phyloP scores from a whole-genome alignment of 148 eudicot genomes.

The Vaccinium corymbosum region DNA sequence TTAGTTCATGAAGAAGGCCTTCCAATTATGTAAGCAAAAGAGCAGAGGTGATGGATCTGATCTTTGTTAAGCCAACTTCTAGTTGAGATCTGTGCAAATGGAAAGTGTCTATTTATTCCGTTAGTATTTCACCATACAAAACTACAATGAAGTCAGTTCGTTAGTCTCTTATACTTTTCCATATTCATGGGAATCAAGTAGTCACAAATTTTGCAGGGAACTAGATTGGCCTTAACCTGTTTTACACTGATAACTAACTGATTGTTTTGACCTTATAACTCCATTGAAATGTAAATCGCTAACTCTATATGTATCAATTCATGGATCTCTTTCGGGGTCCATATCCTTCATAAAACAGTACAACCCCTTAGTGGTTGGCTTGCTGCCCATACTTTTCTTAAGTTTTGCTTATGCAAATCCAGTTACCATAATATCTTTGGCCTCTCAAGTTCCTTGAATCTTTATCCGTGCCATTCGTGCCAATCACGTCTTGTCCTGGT shows the following conservation, averaged over 20 bases:
- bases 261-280: slow-evolving; percentile 53
- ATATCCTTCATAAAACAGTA: slow-evolving; percentile 24
- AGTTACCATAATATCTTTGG: slow-evolving; percentile 35
- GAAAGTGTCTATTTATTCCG: slow-evolving; percentile 23
- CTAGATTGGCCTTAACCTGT: slow-evolving; percentile 9
- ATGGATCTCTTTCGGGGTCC: slow-evolving; percentile 31
- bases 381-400: slow-evolving; percentile 28
- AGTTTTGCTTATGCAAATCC: slow-evolving; percentile 32
- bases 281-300: slow-evolving; percentile 43
- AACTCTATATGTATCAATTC: slow-evolving; percentile 2
- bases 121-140: slow-evolving; percentile 20
- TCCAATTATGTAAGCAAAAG: slow-evolving; percentile 21
- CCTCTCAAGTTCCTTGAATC: slow-evolving; percentile 67
- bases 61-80: slow-evolving; percentile 27
- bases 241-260: slow-evolving; percentile 33
- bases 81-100: slow-evolving; percentile 37
- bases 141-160: slow-evolving; percentile 33
- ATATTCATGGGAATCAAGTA: slow-evolving; percentile 47
- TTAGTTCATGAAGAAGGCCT: slow-evolving; percentile 15
- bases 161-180: slow-evolving; percentile 27
- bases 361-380: slow-evolving; percentile 27
- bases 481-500: slow-evolving; percentile 12
- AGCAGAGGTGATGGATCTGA: slow-evolving; percentile 39
- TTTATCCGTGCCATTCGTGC: slow-evolving; percentile 21
- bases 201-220: slow-evolving; percentile 20